Conservation (phyloP, 768 basidiomycete genomes). For the Naganishia vishniacii region DNA sequence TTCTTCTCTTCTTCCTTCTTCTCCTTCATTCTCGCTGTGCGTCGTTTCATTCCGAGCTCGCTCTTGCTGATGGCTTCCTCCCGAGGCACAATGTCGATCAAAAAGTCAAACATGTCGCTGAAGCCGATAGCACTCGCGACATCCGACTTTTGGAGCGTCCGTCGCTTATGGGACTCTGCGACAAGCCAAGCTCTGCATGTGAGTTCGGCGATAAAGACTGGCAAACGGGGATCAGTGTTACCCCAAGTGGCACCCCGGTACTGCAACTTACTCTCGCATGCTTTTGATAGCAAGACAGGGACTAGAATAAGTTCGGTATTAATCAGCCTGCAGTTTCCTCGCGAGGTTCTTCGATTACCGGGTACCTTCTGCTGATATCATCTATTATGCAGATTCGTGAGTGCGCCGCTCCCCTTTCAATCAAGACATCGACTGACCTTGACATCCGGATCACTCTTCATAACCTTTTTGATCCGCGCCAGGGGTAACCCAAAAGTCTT, state of each 20-base stretch:
- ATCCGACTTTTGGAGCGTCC: slow-evolving; percentile 88
- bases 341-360: slow-evolving; percentile 19
- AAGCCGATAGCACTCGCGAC: slow-evolving; percentile 87
- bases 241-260: not conserved
- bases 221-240: not conserved
- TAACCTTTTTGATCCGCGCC: slow-evolving; percentile 96
- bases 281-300: slow-evolving; percentile 93
- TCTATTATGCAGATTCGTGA: slow-evolving; percentile 53
- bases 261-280: slow-evolving; percentile 80
- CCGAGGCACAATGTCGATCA: slow-evolving; percentile 90
- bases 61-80: slow-evolving; percentile 55
- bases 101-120: slow-evolving; percentile 93
- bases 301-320: slow-evolving; percentile 52
- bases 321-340: not conserved
- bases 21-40: slow-evolving; percentile 20
- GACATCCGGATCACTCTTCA: slow-evolving; percentile 79
- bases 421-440: slow-evolving; percentile 58
- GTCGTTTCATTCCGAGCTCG: slow-evolving; percentile 18
- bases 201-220: slow-evolving; percentile 96
- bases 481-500: slow-evolving; percentile 64
- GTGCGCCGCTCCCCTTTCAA: not conserved
- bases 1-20: slow-evolving; percentile 19
- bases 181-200: slow-evolving; percentile 92
- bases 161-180: slow-evolving; percentile 89
- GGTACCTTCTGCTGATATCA: slow-evolving; percentile 94